Conservation (phyloP, 306 rosid species). For the Potentilla sterilis region DNA sequence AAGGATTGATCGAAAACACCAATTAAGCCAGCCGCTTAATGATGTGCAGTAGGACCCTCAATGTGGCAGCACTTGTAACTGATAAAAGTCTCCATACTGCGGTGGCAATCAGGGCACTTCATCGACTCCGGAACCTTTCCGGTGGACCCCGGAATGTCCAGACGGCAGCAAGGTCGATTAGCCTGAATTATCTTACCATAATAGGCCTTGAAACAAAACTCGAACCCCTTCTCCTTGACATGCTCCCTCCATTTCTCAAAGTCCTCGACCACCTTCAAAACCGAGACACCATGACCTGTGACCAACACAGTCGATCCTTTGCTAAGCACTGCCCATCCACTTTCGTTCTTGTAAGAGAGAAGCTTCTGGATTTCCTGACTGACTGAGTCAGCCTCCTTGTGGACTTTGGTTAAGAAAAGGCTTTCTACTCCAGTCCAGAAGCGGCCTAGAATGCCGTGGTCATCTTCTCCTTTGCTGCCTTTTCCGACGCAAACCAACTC, state of each 20-base stretch:
- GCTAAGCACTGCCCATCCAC: constrained; percentile 49
- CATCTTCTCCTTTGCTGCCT: constrained; percentile 30
- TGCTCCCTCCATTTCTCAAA: constrained; percentile 41
- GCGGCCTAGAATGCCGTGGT: constrained; percentile 19
- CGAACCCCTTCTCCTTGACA: constrained; percentile 33
- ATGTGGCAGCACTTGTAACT: constrained; percentile 60
- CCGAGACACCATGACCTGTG: constrained; percentile 37
- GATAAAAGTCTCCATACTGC: constrained; percentile 48
- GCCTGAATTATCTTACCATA: constrained; percentile 9
- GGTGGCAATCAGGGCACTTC: constrained; percentile 50
- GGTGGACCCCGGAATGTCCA: constrained; percentile 31
- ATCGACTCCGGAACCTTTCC: constrained; percentile 43
- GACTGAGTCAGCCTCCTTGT: constrained; percentile 14
- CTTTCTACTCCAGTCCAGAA: constrained; percentile 50
- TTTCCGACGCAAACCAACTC: constrained; percentile 38
- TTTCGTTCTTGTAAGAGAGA: constrained; percentile 52
- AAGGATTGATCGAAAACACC: not conserved
- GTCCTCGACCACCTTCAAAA: constrained; percentile 32
- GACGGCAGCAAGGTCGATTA: constrained; percentile 25
- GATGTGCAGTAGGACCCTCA: constrained; percentile 11
- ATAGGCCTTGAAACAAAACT: constrained; percentile 18
- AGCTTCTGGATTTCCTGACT: constrained; percentile 45
- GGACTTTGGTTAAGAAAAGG: constrained; percentile 34
- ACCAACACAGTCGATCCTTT: constrained; percentile 33
- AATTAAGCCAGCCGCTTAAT: not conserved